Evolutionary conservation across 2,329 filamentous ascomycete genomes (phyloP), one percentile per base, ranked within the genome.

Genomic region (Cladosporium phlei): DNA sequence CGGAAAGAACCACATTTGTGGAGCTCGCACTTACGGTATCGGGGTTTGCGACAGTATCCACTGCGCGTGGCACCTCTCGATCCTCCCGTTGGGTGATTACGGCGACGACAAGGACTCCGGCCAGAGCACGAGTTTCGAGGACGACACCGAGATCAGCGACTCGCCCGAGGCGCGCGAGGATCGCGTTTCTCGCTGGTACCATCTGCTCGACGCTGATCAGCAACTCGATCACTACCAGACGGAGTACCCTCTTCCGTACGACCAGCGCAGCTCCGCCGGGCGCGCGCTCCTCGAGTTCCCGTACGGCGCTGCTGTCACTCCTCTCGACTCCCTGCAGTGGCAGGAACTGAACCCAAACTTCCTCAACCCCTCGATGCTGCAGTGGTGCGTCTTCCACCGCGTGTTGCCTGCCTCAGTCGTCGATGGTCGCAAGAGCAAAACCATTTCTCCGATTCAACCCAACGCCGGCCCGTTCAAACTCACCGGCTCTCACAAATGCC

Each of bases 121-220:
- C 17, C 58, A 51, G 1, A 55, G 63, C 2, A 58, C 57, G 5
- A 58, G 55, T 25, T 62, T 63, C 39, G 63, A 58, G 35, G 51
- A 55, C 17, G 52, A 53, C 25, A 44, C 42, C 4, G 30, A 38
- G 2, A 52, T 51, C 32, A 46, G 48, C 22, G 46, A 49, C 24
- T 46, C 48, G 1, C 38, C 21, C 3, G 46, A 39, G n/a, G 48
- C 48, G 9, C 47, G 48, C 44, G 28, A 38, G 12, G 50, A 51
- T 22, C 50, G 52, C 17, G 48, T 50, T 16, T 43, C 44, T 4
- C 33, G 34, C 17, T 55, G 43, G 48, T 50, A 35, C n/a, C 48
- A 39, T 10, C 10, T 49, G 25, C 46, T 53, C 7, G 34, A 27
- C 5, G 33, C 38, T 5, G 46, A 53, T 2, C 49, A 53, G 24